These are phyloP conservation scores for Rhizopogon salebrosus DNA, from an alignment of 768 basidiomycete species.

Conservation along the genomic window DNA sequence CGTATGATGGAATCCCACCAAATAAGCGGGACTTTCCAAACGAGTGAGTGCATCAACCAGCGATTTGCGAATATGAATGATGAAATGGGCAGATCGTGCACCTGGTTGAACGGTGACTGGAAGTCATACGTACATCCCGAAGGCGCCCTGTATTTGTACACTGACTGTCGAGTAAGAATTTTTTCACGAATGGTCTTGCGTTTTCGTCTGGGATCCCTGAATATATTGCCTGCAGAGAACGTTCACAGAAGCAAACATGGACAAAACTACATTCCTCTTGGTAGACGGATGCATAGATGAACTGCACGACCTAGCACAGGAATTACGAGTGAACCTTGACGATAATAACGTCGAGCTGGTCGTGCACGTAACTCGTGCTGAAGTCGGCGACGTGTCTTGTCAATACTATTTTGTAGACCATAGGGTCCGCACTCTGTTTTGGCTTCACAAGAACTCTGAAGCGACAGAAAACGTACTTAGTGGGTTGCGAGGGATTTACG, in stretches of 20 bases:
- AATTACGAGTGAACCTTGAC: neutral
- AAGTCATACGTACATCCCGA: too few relatives aligned
- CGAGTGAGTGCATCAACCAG: too few relatives aligned
- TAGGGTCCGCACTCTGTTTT: neutral
- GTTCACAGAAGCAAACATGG: neutral
- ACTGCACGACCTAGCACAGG: neutral
- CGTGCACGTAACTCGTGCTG: neutral
- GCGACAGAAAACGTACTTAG: neutral
- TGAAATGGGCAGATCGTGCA: too few relatives aligned
- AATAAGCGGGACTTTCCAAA: too few relatives aligned
- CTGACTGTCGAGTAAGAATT: neutral
- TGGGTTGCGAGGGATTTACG: neutral
- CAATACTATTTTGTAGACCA: conserved; percentile 6
- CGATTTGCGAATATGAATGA: too few relatives aligned
- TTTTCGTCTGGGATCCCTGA: neutral
- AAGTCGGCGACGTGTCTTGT: neutral
- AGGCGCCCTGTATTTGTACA: neutral
- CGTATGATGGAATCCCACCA: too few relatives aligned
- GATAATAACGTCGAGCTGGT: neutral
- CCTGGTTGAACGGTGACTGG: too few relatives aligned
- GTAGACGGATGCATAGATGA: neutral
- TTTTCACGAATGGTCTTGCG: neutral
- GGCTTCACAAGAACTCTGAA: too few relatives aligned
- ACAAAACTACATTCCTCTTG: neutral
- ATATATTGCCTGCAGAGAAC: neutral